These are phyloP conservation scores for Trichoderma sp. DNA, from an alignment of 2,329 filamentous ascomycete species.

Conservation along the genomic window DNA sequence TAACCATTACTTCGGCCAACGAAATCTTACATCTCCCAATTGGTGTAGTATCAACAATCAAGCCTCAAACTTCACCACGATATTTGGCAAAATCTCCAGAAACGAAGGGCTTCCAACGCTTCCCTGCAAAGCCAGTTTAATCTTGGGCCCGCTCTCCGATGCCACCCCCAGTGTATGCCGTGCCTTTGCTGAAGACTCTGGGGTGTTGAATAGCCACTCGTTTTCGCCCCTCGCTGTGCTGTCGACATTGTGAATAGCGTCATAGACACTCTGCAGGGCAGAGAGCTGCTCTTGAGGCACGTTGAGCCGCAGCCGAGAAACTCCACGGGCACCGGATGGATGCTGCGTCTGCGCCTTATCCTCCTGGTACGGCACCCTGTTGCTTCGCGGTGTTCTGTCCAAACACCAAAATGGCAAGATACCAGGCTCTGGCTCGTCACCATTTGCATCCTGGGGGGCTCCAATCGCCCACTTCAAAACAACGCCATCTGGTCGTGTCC, in stretches of 20 bases:
- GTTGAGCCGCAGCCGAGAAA: slow-evolving; percentile 43
- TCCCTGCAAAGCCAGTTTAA: slow-evolving; percentile 21
- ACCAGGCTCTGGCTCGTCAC: slow-evolving; percentile 40
- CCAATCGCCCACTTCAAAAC: slow-evolving; percentile 59
- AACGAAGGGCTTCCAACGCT: slow-evolving; percentile 19
- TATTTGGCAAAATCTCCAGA: slow-evolving; percentile 23
- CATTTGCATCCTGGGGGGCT: slow-evolving; percentile 33
- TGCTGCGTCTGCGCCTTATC: slow-evolving; percentile 39
- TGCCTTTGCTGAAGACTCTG: slow-evolving; percentile 8
- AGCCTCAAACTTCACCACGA: slow-evolving; percentile 22
- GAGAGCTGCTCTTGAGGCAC: slow-evolving; percentile 27
- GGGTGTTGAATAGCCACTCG: slow-evolving; percentile 21
- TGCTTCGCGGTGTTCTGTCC: slow-evolving; percentile 55
- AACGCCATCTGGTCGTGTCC: slow-evolving; percentile 52
- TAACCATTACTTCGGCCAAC: no score
- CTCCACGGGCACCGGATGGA: slow-evolving; percentile 49
- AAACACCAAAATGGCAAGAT: slow-evolving; percentile 63
- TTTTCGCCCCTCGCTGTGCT: background rate
- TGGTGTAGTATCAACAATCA: background rate
- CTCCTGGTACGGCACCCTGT: slow-evolving; percentile 49
- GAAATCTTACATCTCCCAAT: no score
- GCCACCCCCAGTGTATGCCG: slow-evolving; percentile 17
- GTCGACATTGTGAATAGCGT: slow-evolving; percentile 27
- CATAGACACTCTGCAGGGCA: slow-evolving; percentile 27
- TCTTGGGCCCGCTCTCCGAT: slow-evolving; percentile 2